phyloP scores from a whole-genome alignment of 2,329 filamentous ascomycete genomes.

The Aspergillus pseudoviridinutans region DNA sequence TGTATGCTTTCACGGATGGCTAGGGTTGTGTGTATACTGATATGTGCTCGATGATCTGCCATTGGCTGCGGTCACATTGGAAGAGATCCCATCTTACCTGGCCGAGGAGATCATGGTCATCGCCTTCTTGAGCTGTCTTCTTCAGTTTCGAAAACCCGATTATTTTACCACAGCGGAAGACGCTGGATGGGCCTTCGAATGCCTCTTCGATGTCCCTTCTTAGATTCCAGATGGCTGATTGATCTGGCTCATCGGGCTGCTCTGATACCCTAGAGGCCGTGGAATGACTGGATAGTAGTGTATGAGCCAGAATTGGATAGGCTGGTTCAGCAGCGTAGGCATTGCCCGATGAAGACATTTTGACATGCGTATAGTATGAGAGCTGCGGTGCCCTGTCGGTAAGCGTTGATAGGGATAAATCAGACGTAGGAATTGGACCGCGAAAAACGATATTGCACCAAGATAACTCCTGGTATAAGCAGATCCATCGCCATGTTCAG shows the following conservation, averaged over 20 bases:
- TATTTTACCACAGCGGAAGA: conserved; percentile 28
- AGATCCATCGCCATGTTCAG: background rate
- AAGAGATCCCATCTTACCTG: conserved; percentile 20
- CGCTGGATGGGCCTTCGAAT: conserved; percentile 7
- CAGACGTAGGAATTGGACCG: background rate
- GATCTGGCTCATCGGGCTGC: background rate
- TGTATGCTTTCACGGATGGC: too few species aligned
- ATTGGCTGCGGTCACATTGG: background rate
- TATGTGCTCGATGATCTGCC: background rate
- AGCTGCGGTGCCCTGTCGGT: background rate
- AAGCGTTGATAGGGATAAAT: background rate
- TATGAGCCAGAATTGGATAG: conserved; percentile 28
- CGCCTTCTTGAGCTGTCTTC: conserved; percentile 16
- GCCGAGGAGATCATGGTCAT: conserved; percentile 26
- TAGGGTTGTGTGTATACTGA: too few species aligned
- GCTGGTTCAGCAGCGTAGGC: conserved; percentile 29
- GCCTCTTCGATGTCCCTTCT: conserved; percentile 19
- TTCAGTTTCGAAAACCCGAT: conserved; percentile 31
- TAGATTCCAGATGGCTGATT: conserved; percentile 23
- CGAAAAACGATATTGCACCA: background rate
- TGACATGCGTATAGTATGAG: background rate
- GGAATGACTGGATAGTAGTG: conserved; percentile 17
- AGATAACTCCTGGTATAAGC: background rate
- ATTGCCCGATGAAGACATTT: conserved; percentile 15
- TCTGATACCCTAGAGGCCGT: background rate